Conservation (phyloP, 805 yeast species). For the Ogataea methanolica region DNA sequence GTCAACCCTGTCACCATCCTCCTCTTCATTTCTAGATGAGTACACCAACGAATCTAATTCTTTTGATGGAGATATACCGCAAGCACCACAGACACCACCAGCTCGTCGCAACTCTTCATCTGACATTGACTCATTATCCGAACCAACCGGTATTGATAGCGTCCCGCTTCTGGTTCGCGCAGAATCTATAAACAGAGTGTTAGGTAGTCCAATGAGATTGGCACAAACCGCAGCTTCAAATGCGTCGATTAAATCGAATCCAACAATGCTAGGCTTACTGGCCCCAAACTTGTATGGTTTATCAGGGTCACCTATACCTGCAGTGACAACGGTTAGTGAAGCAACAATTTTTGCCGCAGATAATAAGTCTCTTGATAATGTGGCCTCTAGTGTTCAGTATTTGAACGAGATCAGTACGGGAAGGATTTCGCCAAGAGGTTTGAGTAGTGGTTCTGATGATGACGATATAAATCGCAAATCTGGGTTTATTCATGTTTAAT, state of each 20-base stretch:
- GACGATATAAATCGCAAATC: background rate
- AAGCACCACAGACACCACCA: too few relatives aligned
- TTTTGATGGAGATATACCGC: background rate
- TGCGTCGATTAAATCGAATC: conserved; percentile 14
- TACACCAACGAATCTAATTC: background rate
- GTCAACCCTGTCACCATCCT: background rate
- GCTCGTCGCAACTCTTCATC: background rate
- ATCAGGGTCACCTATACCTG: conserved; percentile 13
- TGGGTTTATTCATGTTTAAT: background rate
- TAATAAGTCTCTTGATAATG: conserved; percentile 7
- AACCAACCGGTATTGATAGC: conserved; percentile 4
- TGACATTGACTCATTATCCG: conserved; percentile 15
- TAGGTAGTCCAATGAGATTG: conserved; percentile 16
- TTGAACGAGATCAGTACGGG: conserved; percentile 19
- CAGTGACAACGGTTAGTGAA: conserved; percentile 14
- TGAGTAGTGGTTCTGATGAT: conserved; percentile 1
- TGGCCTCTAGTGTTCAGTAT: conserved; percentile 17
- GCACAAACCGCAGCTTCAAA: conserved; percentile 18
- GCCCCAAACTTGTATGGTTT: conserved; percentile 10
- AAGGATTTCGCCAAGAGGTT: conserved; percentile 6
- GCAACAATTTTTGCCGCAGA: conserved; percentile 17
- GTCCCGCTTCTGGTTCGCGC: conserved; percentile 14
- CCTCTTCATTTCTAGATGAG: background rate
- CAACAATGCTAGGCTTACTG: conserved; percentile 13
- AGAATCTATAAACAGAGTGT: conserved; percentile 14